Percentiles rank a stretch among this genome's conserved stretches.
Evolutionary conservation across 2,329 filamentous ascomycete genomes (phyloP).

Genomic region (Xylaria digitata): DNA sequence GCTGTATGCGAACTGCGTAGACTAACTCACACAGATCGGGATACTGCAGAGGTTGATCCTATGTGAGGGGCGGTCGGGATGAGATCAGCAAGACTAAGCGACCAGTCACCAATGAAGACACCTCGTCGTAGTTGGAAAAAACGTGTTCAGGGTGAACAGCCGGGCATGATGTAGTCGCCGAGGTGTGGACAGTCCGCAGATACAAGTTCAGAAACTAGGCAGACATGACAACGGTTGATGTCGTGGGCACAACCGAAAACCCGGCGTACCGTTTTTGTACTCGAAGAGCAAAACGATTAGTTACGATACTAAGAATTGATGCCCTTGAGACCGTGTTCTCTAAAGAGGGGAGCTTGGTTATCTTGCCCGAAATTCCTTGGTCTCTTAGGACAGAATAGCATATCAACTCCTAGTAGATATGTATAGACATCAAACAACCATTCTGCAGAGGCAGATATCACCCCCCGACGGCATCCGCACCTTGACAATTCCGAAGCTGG

Average conservation of each 20-base stretch:
- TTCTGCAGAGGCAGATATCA: slow-evolving; percentile 1
- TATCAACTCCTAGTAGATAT: slow-evolving; percentile 4
- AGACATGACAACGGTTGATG: slow-evolving; percentile 1
- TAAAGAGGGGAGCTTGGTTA: neutral
- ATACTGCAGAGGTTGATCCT: slow-evolving; percentile 24
- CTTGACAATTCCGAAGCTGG: slow-evolving; percentile 41
- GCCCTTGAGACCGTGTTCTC: neutral
- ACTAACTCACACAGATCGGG: slow-evolving; percentile 25
- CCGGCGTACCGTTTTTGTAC: slow-evolving; percentile 11
- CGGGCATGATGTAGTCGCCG: neutral
- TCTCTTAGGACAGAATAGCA: neutral
- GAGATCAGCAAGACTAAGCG: slow-evolving; percentile 6
- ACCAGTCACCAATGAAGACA: neutral
- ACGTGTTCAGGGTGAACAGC: neutral
- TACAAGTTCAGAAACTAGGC: slow-evolving; percentile 19
- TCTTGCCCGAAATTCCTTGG: neutral
- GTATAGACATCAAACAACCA: slow-evolving; percentile 7
- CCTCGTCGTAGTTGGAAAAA: slow-evolving; percentile 4
- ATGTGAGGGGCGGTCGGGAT: slow-evolving; percentile 22
- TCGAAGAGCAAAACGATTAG: slow-evolving; percentile 1
- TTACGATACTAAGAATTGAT: neutral
- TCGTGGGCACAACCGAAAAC: neutral
- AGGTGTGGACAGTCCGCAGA: slow-evolving; percentile 20
- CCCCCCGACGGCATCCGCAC: slow-evolving; percentile 39
- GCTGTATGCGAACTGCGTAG: neutral